phyloP scores from a whole-genome alignment of 2,329 filamentous ascomycete species.

The Paraconiothyrium brasiliense region DNA sequence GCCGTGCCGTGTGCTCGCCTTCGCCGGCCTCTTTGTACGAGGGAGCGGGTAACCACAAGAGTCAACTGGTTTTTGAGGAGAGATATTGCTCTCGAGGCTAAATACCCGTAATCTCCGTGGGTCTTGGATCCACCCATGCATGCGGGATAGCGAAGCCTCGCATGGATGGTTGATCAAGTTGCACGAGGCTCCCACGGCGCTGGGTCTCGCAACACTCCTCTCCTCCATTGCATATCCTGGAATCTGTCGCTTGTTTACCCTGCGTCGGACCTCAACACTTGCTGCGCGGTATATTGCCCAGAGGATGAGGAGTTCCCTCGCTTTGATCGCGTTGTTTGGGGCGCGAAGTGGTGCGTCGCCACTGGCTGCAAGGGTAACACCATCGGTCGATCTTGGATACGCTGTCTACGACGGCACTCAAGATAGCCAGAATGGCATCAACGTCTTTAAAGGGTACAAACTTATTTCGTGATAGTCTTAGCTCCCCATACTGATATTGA shows the following conservation, averaged over 20 bases:
- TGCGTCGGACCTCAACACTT: neutral
- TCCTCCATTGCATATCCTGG: slow-evolving; percentile 12
- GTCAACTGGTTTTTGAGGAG: neutral
- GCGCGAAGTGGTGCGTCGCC: slow-evolving; percentile 19
- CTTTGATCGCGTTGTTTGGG: slow-evolving; percentile 31
- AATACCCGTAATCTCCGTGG: slow-evolving; percentile 14
- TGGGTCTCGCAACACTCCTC: slow-evolving; percentile 20
- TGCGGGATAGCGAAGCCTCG: slow-evolving; percentile 22
- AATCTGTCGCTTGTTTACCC: neutral
- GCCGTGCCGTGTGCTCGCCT: slow-evolving; percentile 3
- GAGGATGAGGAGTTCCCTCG: slow-evolving; percentile 13
- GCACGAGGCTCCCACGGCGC: slow-evolving; percentile 25
- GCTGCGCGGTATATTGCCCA: neutral
- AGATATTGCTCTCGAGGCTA: neutral
- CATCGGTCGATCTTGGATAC: slow-evolving; percentile 45
- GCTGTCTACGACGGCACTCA: slow-evolving; percentile 40
- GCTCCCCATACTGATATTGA: slow-evolving; percentile 19
- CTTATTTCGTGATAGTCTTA: neutral
- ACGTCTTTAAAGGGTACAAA: slow-evolving; percentile 45
- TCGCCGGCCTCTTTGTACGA: neutral
- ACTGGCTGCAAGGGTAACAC: slow-evolving; percentile 29
- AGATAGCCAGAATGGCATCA: slow-evolving; percentile 35
- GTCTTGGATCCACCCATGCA: slow-evolving; percentile 16
- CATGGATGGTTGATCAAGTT: slow-evolving; percentile 27
- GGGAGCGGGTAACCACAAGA: neutral